Base-by-base conservation (phyloP, 139 green algal genomes). In the Closterium sp. region DNA sequence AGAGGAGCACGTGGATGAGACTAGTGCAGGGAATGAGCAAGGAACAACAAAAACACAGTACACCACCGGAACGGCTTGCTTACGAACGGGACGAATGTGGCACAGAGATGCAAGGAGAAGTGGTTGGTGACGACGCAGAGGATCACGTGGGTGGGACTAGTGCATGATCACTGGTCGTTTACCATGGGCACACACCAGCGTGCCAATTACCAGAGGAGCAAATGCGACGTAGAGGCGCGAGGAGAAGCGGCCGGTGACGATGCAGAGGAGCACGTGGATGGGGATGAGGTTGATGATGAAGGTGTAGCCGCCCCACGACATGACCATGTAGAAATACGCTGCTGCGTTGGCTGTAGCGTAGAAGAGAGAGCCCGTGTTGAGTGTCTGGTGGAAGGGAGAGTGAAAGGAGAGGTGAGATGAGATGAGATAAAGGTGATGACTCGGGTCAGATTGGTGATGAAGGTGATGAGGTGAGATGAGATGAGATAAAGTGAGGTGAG, bases 281-380 rank as follows among this genome's bases (percentile, higher is more conserved):
- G 43, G 43, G 88, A 99, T 94, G n/a, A 99, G 93, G 96, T 99
- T 99, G 96, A 99, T 98, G 91, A 99, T 97, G 95, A 99, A 99
- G 9, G 95, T 96, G 95, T 99, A 99, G 84, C 98, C 97, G n/a
- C 97, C 97, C 97, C 97, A 99, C 25, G 88, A 93, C 69, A 91
- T 94, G 0, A 95, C 95, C 96, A 97, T 97, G 93, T 97, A 97
- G 32, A 97, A 93, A 92, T 96, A 96, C 25, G 91, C 94, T 33
- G 97, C 93, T 97, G 93, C 95, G 28, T 94, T 95, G 8, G 94
- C 94, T 1, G 96, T 96, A 3, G 96, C 96, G 95, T 96, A 99
- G 12, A 93, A 90, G 32, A 99, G 91, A 1, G 91, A 96, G 1
- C 97, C 97, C 0, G 96, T 98, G 94, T 98, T 98, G 4, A 98